Percentiles rank a stretch among this genome's conserved stretches.
Evolutionary conservation across 495 filamentous ascomycete species (phyloP).

Genomic region (Staphylotrichum longicolle): DNA sequence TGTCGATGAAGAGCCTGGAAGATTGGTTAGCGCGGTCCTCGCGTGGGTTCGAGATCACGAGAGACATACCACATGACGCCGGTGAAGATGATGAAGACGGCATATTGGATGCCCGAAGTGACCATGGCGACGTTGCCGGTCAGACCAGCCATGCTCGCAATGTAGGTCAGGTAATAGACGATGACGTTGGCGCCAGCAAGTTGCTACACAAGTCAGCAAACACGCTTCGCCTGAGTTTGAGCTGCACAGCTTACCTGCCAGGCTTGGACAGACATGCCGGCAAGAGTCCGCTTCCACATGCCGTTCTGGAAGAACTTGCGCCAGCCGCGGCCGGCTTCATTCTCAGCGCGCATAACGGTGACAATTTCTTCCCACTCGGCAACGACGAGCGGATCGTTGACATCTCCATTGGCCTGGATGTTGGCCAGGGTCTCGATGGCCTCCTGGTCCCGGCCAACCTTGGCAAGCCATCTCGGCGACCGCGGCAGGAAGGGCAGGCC

Average conservation of each 20-base stretch:
- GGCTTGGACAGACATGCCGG: slow-evolving; percentile 63
- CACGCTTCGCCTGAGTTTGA: slow-evolving; percentile 23
- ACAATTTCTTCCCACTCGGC: slow-evolving; percentile 72
- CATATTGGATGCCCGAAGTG: slow-evolving; percentile 70
- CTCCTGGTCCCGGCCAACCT: slow-evolving; percentile 65
- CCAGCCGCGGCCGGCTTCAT: slow-evolving; percentile 55
- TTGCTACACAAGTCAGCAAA: slow-evolving; percentile 53
- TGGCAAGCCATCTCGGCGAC: slow-evolving; percentile 72
- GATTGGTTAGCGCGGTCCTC: not conserved
- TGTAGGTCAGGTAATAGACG: slow-evolving; percentile 70
- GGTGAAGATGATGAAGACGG: slow-evolving; percentile 71
- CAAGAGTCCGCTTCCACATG: slow-evolving; percentile 71
- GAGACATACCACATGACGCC: slow-evolving; percentile 49
- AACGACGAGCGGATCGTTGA: slow-evolving; percentile 64
- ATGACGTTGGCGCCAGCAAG: slow-evolving; percentile 66
- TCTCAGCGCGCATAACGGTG: slow-evolving; percentile 56
- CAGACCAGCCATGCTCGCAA: slow-evolving; percentile 66
- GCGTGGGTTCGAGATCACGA: not conserved
- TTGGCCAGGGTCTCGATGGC: slow-evolving; percentile 63
- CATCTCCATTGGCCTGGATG: slow-evolving; percentile 65
- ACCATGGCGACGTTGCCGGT: slow-evolving; percentile 64
- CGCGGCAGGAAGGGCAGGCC: slow-evolving; percentile 69
- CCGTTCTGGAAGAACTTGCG: slow-evolving; percentile 58
- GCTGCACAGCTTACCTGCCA: slow-evolving; percentile 36
- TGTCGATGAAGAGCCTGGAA: slow-evolving; percentile 64